phyloP scores from a whole-genome alignment of 257 asterid species.

The Avicennia marina region DNA sequence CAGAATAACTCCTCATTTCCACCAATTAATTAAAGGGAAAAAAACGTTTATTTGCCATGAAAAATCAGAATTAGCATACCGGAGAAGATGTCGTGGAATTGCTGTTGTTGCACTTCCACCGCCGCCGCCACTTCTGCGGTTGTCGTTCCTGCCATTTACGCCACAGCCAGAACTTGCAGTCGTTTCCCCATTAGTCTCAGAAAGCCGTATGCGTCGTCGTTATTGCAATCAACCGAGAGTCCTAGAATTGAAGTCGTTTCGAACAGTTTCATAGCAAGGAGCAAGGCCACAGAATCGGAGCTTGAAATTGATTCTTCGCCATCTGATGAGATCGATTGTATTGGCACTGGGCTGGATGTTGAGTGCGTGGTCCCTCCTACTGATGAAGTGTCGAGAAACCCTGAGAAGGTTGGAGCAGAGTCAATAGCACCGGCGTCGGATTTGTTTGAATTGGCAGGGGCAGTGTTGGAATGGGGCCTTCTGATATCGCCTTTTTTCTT shows the following conservation, averaged over 20 bases:
- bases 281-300: conserved; percentile 47
- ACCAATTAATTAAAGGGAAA: conserved; percentile 22
- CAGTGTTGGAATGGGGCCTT: conserved; percentile 65
- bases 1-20: too few relatives aligned
- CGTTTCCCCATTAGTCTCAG: conserved; percentile 8
- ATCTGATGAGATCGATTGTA: conserved; percentile 47
- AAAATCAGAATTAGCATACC: background rate
- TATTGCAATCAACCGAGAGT: conserved; percentile 11
- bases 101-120: conserved; percentile 29
- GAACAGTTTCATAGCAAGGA: conserved; percentile 28
- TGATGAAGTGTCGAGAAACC: conserved; percentile 30
- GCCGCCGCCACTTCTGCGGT: conserved; percentile 21
- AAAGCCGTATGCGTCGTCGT: conserved; percentile 10
- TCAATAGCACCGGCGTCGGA: conserved; percentile 18
- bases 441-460: conserved; percentile 28
- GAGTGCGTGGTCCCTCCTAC: conserved; percentile 44
- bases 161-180: conserved; percentile 20
- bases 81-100: conserved; percentile 45
- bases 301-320: conserved; percentile 25
- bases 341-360: conserved; percentile 63
- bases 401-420: conserved; percentile 23
- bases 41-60: background rate
- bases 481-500: conserved; percentile 94
- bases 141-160: conserved; percentile 24
- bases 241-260: background rate